Evolutionary conservation across 1,284 basidiomycete genomes (phyloP), one percentile per base, ranked within the genome.

Genomic region (Microbotryum intermedium): DNA sequence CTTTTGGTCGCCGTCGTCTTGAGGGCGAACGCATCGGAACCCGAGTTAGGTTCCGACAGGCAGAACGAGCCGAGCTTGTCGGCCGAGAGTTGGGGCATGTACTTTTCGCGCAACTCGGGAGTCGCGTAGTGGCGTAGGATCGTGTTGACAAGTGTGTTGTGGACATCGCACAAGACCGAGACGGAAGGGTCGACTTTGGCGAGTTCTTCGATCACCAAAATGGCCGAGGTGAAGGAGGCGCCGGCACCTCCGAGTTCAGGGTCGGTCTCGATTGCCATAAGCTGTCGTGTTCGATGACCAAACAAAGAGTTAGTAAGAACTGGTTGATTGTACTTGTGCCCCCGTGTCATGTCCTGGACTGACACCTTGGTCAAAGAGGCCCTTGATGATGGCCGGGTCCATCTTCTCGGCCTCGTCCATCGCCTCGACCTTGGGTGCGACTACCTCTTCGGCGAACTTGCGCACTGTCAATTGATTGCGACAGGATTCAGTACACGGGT

Each of bases 341-440:
- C 42, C 46, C n/a, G 18, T 3, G 46, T 10, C 46, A 21, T 10
- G 50, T 51, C 7, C 11, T 45, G 28, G 23, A 77, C 86, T 69
- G 73, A 97, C 90, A 34, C 94, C 94, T 77, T 97, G 90, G 61
- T 97, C 91, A 67, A 97, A 98, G 23, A 97, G 81, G 0, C 86
- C 90, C 72, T 89, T 82, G 73, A 98, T 90, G 71, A 98, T 77
- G 2, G 77, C 79, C 1, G 88, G 84, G 74, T 97, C 91, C 95
- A 99, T 98, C 71, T 78, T 79, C 76, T 99, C 95, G 56, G 86
- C 86, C 79, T 99, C 94, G 74, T 99, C 94, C 95, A 99, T 99
- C 72, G 92, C 89, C 46, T 85, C 83, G 58, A 97, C 93, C 73
- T 84, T 89, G 50, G 95, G 94, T 11, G 77, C 87, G 25, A 99